phyloP scores from a whole-genome alignment of 768 basidiomycete genomes.

The Podaxis pistillaris region DNA sequence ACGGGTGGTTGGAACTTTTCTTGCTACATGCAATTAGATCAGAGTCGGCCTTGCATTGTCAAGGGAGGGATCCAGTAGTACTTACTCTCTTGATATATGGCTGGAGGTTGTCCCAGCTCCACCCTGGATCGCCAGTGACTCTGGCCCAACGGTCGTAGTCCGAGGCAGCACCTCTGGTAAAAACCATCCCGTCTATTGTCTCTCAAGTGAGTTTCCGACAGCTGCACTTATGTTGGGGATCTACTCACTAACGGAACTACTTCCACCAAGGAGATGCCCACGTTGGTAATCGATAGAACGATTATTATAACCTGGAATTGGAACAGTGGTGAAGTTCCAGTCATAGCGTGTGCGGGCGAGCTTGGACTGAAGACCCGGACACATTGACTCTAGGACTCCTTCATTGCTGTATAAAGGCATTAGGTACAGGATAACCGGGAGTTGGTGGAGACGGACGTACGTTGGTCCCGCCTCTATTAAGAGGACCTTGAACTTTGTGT shows the following conservation, averaged over 20 bases:
- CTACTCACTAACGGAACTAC: slow-evolving; percentile 29
- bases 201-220: background rate
- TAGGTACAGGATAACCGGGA: background rate
- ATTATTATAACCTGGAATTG: slow-evolving; percentile 25
- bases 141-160: slow-evolving; percentile 27
- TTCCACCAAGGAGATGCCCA: slow-evolving; percentile 33
- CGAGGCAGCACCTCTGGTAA: slow-evolving; percentile 27
- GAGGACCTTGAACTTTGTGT: slow-evolving; percentile 23
- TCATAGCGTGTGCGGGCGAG: slow-evolving; percentile 20
- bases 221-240: background rate
- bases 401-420: slow-evolving; percentile 18
- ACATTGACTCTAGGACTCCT: slow-evolving; percentile 17
- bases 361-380: slow-evolving; percentile 18
- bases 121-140: slow-evolving; percentile 26
- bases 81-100: slow-evolving; percentile 27
- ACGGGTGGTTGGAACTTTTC: slow-evolving; percentile 26
- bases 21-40: slow-evolving; percentile 11
- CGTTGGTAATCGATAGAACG: slow-evolving; percentile 25
- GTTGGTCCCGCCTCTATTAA: slow-evolving; percentile 30
- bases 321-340: slow-evolving; percentile 32
- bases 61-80: background rate
- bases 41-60: background rate
- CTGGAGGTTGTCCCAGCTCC: slow-evolving; percentile 30
- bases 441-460: slow-evolving; percentile 17
- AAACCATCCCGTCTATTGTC: slow-evolving; percentile 20